These are phyloP conservation scores for Backusella circina DNA, from an alignment of 192 early-diverging fungal genomes.

Conservation along the genomic window DNA sequence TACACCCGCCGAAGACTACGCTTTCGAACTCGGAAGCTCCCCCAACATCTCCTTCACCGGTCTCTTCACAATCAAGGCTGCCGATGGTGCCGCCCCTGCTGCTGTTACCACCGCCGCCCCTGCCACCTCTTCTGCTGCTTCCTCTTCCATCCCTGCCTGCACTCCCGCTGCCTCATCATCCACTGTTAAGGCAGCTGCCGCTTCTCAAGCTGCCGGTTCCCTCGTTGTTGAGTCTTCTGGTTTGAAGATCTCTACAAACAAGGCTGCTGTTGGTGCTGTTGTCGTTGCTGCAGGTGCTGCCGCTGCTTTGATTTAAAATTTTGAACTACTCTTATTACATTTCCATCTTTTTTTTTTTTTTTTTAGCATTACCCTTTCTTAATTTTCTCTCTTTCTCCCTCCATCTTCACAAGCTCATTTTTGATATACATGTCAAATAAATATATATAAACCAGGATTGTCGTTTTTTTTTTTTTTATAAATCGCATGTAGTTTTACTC, in stretches of 20 bases:
- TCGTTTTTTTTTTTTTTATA: too few relatives aligned
- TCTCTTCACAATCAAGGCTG: slow-evolving; percentile 23
- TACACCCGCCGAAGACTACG: slow-evolving; percentile 24
- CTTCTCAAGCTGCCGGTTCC: neutral
- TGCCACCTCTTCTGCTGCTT: neutral
- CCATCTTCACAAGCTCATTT: too few relatives aligned
- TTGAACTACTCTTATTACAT: neutral
- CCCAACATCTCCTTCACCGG: slow-evolving; percentile 28
- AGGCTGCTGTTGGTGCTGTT: slow-evolving; percentile 5
- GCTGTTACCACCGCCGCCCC: neutral
- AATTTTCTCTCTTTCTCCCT: too few relatives aligned
- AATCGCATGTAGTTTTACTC: too few relatives aligned
- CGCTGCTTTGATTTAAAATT: slow-evolving; percentile 15
- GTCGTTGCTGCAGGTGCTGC: slow-evolving; percentile 19
- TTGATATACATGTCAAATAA: too few relatives aligned
- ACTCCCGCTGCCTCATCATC: neutral
- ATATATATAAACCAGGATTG: too few relatives aligned
- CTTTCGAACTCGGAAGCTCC: slow-evolving; percentile 27
- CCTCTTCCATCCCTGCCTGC: neutral
- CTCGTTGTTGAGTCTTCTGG: neutral
- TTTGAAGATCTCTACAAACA: slow-evolving; percentile 6
- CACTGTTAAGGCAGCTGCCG: neutral
- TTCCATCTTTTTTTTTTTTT: neutral
- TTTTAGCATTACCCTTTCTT: neutral
- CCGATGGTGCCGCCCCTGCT: slow-evolving; percentile 1